A percentile compares a stretch with the other conserved stretches of the same genome.
phyloP scores from a whole-genome alignment of 2,329 filamentous ascomycete species.

The Colletotrichum tropicicola region DNA sequence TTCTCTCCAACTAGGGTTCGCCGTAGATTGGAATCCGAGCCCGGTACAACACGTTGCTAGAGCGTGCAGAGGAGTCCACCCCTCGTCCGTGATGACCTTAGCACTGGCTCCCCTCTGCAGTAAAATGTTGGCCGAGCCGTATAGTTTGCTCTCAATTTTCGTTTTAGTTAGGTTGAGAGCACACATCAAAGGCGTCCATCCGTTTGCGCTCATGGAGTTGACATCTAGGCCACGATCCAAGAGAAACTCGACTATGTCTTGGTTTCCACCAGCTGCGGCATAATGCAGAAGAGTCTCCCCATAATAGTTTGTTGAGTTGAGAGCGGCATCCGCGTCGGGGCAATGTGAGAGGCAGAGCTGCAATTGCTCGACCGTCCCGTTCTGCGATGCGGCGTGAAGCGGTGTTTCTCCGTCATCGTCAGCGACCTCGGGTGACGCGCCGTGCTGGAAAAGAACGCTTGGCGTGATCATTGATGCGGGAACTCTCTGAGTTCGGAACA shows the following conservation, averaged over 20 bases:
- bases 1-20: background rate
- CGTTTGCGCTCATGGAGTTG: conserved; percentile 34
- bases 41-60: conserved; percentile 24
- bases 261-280: conserved; percentile 36
- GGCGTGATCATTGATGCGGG: background rate
- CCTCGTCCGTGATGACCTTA: conserved; percentile 32
- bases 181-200: conserved; percentile 42
- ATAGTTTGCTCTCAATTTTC: conserved; percentile 10
- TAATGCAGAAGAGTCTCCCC: conserved; percentile 40
- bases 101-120: conserved; percentile 35
- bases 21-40: background rate
- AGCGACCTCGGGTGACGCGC: conserved; percentile 28
- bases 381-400: conserved; percentile 33
- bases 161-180: conserved; percentile 31
- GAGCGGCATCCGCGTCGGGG: background rate
- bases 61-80: conserved; percentile 37
- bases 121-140: conserved; percentile 30
- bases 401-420: conserved; percentile 36
- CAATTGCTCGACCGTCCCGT: conserved; percentile 27
- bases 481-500: background rate
- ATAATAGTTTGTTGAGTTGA: conserved; percentile 26
- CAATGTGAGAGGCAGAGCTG: conserved; percentile 30
- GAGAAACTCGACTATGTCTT: conserved; percentile 33
- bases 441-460: conserved; percentile 23
- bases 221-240: conserved; percentile 31